A percentile compares a stretch with the other conserved stretches of the same genome.
Evolutionary conservation across 495 filamentous ascomycete genomes (phyloP).

Genomic region (Trichoderma erinaceum): DNA sequence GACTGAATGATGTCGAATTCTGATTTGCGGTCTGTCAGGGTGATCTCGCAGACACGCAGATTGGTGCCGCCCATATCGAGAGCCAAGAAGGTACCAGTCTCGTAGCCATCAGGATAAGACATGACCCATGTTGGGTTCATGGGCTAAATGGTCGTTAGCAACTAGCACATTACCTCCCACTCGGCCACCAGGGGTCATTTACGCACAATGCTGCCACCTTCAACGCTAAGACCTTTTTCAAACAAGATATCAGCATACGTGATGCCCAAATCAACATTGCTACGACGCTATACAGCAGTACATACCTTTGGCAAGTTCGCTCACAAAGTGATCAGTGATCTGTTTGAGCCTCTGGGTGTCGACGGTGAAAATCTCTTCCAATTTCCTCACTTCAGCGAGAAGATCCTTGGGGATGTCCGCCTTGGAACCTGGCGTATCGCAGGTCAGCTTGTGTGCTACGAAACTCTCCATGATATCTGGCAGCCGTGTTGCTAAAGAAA

Average conservation of each 20-base stretch:
- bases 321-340: constrained; percentile 81
- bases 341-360: constrained; percentile 74
- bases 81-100: constrained; percentile 86
- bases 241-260: constrained; percentile 1
- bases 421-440: constrained; percentile 27
- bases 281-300: constrained; percentile 16
- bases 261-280: constrained; percentile 14
- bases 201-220: constrained; percentile 90
- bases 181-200: constrained; percentile 11
- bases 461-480: background rate
- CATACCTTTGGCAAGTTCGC: constrained; percentile 81
- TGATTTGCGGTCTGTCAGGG: constrained; percentile 80
- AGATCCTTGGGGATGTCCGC: constrained; percentile 71
- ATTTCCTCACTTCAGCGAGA: constrained; percentile 69
- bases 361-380: constrained; percentile 84
- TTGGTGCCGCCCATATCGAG: constrained; percentile 99
- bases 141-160: constrained; percentile 50
- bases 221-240: constrained; percentile 63
- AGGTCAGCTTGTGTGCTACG: background rate
- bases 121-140: constrained; percentile 99
- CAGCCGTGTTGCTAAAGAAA: background rate
- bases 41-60: constrained; percentile 94
- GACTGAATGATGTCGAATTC: constrained; percentile 99
- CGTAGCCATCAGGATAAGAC: constrained; percentile 81
- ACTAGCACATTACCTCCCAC: background rate